Conservation (phyloP, 495 filamentous ascomycete genomes). For the Neohortaea acidophila region DNA sequence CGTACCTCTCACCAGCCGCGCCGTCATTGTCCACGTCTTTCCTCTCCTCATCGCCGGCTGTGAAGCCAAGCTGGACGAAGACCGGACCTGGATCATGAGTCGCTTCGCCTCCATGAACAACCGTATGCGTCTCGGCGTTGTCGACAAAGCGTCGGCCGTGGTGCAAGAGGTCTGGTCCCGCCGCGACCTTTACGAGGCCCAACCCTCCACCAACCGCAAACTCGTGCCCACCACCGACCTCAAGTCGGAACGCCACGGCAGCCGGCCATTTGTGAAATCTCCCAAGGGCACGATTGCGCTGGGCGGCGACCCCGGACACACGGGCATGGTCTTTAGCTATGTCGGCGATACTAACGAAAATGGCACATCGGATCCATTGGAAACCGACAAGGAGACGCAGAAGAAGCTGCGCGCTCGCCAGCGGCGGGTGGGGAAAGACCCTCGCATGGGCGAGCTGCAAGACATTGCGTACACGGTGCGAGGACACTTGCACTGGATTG, state of each 20-base stretch:
- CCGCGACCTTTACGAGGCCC: constrained; percentile 33
- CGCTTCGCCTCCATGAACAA: constrained; percentile 49
- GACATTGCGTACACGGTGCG: constrained; percentile 52
- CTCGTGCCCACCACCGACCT: constrained; percentile 15
- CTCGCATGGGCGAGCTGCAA: constrained; percentile 29
- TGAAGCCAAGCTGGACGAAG: constrained; percentile 45
- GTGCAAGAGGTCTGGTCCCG: constrained; percentile 41
- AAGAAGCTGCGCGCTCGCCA: constrained; percentile 1
- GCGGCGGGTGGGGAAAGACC: constrained; percentile 10
- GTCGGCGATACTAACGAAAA: constrained; percentile 8
- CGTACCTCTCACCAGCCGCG: constrained; percentile 46
- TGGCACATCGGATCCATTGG: background rate
- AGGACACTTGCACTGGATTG: constrained; percentile 57
- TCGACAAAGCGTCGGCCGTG: constrained; percentile 48
- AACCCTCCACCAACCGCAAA: constrained; percentile 7
- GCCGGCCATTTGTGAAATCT: constrained; percentile 6
- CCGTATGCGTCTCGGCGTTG: constrained; percentile 55
- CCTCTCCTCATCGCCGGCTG: constrained; percentile 59
- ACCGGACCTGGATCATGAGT: constrained; percentile 52
- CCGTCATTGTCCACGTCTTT: constrained; percentile 64
- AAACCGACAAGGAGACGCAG: constrained; percentile 1
- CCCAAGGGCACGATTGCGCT: background rate
- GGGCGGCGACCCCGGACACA: constrained; percentile 9
- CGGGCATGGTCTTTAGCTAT: constrained; percentile 17
- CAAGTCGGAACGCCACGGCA: constrained; percentile 3